phyloP scores from a whole-genome alignment of 768 basidiomycete genomes.

The Artomyces pyxidatus region DNA sequence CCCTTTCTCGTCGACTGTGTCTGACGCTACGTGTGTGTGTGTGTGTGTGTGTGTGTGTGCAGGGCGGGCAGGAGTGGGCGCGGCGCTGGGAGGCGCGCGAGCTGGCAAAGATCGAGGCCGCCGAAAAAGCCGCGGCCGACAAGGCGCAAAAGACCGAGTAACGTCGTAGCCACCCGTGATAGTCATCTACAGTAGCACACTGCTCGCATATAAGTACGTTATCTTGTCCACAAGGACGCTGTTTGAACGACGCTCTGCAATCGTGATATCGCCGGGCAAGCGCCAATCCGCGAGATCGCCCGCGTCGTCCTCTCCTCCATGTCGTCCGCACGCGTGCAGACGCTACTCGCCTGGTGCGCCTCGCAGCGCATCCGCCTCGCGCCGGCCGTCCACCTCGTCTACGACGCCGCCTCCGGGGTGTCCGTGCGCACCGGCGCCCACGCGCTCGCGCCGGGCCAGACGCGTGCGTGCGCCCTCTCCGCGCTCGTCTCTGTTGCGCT shows the following conservation, averaged over 20 bases:
- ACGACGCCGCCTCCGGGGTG: constrained; percentile 6
- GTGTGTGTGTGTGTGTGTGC: constrained; percentile 13
- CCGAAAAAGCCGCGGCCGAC: constrained; percentile 9
- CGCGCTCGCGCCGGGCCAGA: background rate
- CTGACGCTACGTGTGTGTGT: constrained; percentile 1
- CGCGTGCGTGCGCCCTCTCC: background rate
- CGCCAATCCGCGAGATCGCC: no score
- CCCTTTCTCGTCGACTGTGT: background rate
- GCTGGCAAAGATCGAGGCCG: constrained; percentile 9
- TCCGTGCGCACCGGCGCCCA: constrained; percentile 1
- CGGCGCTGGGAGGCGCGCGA: constrained; percentile 15
- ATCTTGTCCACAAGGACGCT: background rate
- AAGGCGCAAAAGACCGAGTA: constrained; percentile 10
- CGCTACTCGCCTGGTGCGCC: constrained; percentile 17
- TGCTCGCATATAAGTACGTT: background rate
- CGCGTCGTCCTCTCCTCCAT: no score
- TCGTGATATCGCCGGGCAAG: no score
- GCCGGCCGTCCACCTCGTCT: constrained; percentile 13
- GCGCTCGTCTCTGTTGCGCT: background rate
- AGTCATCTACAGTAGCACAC: no score
- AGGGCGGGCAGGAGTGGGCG: constrained; percentile 76
- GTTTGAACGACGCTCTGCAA: no score
- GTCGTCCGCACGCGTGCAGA: background rate
- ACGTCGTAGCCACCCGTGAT: no score
- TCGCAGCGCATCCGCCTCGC: constrained; percentile 16